Evolutionary conservation across 441 rosid species (phyloP), one percentile per base, ranked within the genome.

Genomic region (Bocquillonia castaneifolia): DNA sequence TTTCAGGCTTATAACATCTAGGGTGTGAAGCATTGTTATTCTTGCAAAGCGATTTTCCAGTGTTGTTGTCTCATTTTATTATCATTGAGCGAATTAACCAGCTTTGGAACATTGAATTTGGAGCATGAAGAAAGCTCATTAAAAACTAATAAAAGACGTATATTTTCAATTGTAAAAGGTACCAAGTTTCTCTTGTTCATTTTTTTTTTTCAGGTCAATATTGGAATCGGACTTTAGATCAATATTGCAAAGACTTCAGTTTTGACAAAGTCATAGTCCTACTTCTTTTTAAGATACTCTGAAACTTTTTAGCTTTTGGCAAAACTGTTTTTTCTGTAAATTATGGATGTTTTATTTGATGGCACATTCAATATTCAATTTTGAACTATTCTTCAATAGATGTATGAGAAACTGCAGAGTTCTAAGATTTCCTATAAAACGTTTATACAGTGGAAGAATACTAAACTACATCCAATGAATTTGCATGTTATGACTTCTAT

Each of bases 101-200:
- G 66, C 66, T 62, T 42, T 39, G 34, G 54, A 50, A 50, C 26
- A 9, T 50, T 50, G 54, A 50, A 50, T 42, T 62, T 44, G 53
- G 66, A 62, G 66, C 28, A 42, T 62, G 66, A 45, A 20, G 66
- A 17, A 45, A 62, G 20, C 10, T 45, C 53, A 44, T 48, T 62
- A 45, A 62, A 44, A 13, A 34, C 66, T n/a, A 44, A 62, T 62
- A 62, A 62, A 42, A 14, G 37, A 44, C 34, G 45, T 62, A 18
- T 44, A 14, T 62, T 62, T 22, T 42, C 50, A 26, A 32, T 62
- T 62, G 20, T 34, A 42, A 6, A 45, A 42, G 52, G 53, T 44
- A 44, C 36, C 25, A 42, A 10, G 10, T 39, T 61, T 6, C 9
- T 14, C 12, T 1, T 40, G 18, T 40, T 40, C 18, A 2, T 3